Base-by-base conservation (phyloP, 805 yeast species). In the Candida insectalens region DNA sequence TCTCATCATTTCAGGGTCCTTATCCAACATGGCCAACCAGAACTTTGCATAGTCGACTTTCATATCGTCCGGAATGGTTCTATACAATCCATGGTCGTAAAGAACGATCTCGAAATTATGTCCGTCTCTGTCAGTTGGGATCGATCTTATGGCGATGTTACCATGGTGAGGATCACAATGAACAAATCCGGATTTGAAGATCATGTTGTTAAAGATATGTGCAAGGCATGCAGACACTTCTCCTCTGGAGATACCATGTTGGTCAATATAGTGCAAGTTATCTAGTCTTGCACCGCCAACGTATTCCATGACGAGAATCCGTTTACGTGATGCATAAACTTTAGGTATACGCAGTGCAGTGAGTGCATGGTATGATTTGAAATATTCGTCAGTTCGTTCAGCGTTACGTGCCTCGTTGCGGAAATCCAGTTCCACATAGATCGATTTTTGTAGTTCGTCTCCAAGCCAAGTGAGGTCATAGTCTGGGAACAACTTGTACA, bases 141-240 rank as follows among this genome's bases (percentile, higher is more conserved):
- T 57, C 22, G 66, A 59, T 36, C 87, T 63, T 16, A 92, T 84
- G 0, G 97, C 96, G 38, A 92, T 62, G 49, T 92, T 92, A 0
- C 99, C 99, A 8, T 95, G 95, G 54, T 92, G 99, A 1, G 98
- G 98, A 54, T 92, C 99, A 60, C 98, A 92, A 54, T 92, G 99
- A 28, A 92, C 71, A 16, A 85, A 95, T 19, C 76, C 78, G 1
- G 96, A 94, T 2, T 94, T 80, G 62, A 92, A 92, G 27, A 92
- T 85, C 99, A 92, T 92, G 50, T 76, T 78, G 61, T 89, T 84
- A 64, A 92, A 92, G 19, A 85, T 77, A 46, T 89, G 95, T 0
- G 96, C 76, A 25, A 92, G 64, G 52, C 96, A 89, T 5, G 78
- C 61, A 2, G 94, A 78, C 6, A 92, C 94, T 41, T 83, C 82